These are phyloP conservation scores for Apocynum venetum DNA, from an alignment of 257 asterid genomes.

Conservation along the genomic window DNA sequence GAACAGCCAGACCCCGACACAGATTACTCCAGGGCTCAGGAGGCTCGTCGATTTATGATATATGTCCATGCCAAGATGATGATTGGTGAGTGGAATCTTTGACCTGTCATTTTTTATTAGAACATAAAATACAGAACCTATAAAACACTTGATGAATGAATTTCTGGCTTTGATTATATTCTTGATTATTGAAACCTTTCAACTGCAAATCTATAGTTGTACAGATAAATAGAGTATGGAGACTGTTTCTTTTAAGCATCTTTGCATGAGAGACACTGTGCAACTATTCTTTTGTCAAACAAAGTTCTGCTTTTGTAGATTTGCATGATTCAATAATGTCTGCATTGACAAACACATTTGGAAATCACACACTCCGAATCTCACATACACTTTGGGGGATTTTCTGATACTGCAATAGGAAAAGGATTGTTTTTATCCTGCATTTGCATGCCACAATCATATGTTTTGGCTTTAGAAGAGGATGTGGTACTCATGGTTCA, in stretches of 20 bases:
- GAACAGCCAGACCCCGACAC: constrained; percentile 71
- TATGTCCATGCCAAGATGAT: constrained; percentile 93
- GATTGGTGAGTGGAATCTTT: constrained; percentile 48
- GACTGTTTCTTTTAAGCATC: neutral
- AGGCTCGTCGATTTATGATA: constrained; percentile 87
- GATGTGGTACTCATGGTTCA: neutral
- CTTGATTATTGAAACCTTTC: neutral
- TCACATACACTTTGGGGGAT: neutral
- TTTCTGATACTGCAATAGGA: neutral
- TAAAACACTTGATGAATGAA: neutral
- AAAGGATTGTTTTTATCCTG: neutral
- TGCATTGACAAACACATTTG: neutral
- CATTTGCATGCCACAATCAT: neutral
- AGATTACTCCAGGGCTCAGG: constrained; percentile 62
- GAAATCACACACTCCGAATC: neutral
- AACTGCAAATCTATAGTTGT: neutral
- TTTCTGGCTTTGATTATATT: neutral
- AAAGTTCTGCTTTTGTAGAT: neutral
- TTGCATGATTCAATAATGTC: neutral
- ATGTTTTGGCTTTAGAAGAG: neutral
- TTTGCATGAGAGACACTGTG: neutral
- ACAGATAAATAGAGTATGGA: neutral
- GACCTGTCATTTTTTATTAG: neutral
- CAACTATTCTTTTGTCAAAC: neutral
- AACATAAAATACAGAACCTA: neutral